These are phyloP conservation scores for Adansonia rubrostipa DNA, from an alignment of 441 rosid genomes.

Conservation along the genomic window DNA sequence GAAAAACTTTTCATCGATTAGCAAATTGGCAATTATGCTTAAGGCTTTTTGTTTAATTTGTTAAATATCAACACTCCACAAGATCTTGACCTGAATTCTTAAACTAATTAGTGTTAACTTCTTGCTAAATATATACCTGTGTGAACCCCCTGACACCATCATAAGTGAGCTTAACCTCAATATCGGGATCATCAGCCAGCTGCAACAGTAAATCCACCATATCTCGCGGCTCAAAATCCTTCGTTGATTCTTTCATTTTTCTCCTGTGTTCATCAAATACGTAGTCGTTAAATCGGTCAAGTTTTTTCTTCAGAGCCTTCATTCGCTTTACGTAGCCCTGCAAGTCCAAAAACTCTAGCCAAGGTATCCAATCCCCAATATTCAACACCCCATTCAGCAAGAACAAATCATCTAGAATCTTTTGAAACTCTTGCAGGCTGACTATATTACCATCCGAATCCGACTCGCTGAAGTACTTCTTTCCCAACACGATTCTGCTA, in stretches of 20 bases:
- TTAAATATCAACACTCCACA: too few relatives aligned
- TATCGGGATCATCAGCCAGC: constrained; percentile 38
- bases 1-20: neutral
- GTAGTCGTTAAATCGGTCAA: constrained; percentile 34
- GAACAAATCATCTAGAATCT: constrained; percentile 42
- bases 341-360: constrained; percentile 43
- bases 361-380: constrained; percentile 44
- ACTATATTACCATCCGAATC: neutral
- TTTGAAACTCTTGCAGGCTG: constrained; percentile 34
- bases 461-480: constrained; percentile 31
- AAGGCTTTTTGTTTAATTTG: neutral
- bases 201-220: constrained; percentile 45
- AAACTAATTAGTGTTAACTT: too few relatives aligned
- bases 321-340: constrained; percentile 41
- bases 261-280: constrained; percentile 36
- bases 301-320: constrained; percentile 35
- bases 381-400: constrained; percentile 44
- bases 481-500: constrained; percentile 43
- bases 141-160: constrained; percentile 37
- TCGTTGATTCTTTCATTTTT: neutral
- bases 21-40: neutral
- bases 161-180: constrained; percentile 32
- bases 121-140: constrained; percentile 24
- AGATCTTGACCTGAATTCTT: too few relatives aligned
- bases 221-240: constrained; percentile 34